Percentiles rank a stretch among this genome's conserved stretches.
phyloP scores from a whole-genome alignment of 352 stramenopile species.

The Pythium inflatum region DNA sequence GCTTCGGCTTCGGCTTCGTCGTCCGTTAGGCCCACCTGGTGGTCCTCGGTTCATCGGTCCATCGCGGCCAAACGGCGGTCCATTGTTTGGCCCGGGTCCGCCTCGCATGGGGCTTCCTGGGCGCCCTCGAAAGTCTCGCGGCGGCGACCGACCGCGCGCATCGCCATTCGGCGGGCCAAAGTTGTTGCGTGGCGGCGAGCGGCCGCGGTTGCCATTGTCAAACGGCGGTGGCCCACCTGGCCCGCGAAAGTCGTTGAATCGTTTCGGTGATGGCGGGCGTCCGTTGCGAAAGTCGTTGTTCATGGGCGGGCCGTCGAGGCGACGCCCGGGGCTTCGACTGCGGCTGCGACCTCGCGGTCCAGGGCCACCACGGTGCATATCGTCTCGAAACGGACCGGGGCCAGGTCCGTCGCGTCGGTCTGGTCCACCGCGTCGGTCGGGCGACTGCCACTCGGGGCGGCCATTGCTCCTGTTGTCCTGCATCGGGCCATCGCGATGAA shows the following conservation, averaged over 20 bases:
- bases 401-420: not conserved
- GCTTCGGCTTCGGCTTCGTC: conserved; percentile 17
- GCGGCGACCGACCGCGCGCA: too few relatives aligned
- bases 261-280: conserved; percentile 11
- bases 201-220: not conserved
- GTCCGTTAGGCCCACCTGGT: not conserved
- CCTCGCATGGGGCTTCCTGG: conserved; percentile 1
- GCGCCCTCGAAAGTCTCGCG: conserved; percentile 1
- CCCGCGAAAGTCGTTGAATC: not conserved
- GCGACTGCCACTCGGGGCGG: conserved; percentile 15
- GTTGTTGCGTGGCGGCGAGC: conserved; percentile 13
- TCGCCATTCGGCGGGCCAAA: conserved; percentile 9
- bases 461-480: not conserved
- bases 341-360: conserved; percentile 11
- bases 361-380: not conserved
- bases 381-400: not conserved
- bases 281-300: conserved; percentile 9
- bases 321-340: conserved; percentile 22
- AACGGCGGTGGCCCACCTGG: not conserved
- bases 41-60: conserved; percentile 18
- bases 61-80: conserved; percentile 10
- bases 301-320: conserved; percentile 12
- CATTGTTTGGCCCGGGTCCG: not conserved
- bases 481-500: conserved; percentile 6
- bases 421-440: conserved; percentile 5